Evolutionary conservation across 1,139 yeast species (phyloP), one percentile per base, ranked within the genome.

Genomic region (Saccharomycopsis hybrid): DNA sequence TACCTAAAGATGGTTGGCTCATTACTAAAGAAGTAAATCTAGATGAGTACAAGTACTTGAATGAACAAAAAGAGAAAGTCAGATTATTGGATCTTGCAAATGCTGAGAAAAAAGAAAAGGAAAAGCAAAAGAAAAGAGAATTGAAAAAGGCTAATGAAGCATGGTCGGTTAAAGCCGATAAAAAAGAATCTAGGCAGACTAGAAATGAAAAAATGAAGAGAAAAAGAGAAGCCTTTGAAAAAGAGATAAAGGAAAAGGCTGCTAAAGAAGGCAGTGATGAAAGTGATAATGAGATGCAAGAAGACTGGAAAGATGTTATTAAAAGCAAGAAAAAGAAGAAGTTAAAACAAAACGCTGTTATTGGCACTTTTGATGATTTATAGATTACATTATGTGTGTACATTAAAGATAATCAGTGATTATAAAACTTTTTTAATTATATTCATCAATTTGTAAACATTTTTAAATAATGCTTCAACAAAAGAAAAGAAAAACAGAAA

Each of bases 281-380:
- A 3, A 74, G 70, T 29, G 84, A 76, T 33, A 80, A 80, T 27
- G 85, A 79, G 36, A 67, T 72, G 1, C 75, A 72, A 51, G 76
- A 71, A 33, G 98, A 92, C 65, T 92, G 98, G 98, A 92, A 92
- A 67, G 94, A 86, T 43, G 62, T 84, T 41, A 83, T 90, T 1
- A 71, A 79, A 56, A 76, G 74, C 47, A 80, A 73, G 56, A 88
- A 87, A 62, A 80, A 74, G 65, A n/a, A n/a, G n/a, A 78, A 77
- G 59, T n/a, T n/a, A n/a, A n/a, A n/a, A n/a, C n/a, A n/a, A n/a
- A n/a, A n/a, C n/a, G n/a, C n/a, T n/a, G n/a, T n/a, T n/a, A n/a
- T n/a, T n/a, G n/a, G n/a, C n/a, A n/a, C n/a, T n/a, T n/a, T n/a
- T n/a, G n/a, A n/a, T n/a, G n/a, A n/a, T n/a, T n/a, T n/a, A n/a